These are phyloP conservation scores for Trichoderma breve DNA, from an alignment of 2,329 filamentous ascomycete genomes.

Conservation along the genomic window DNA sequence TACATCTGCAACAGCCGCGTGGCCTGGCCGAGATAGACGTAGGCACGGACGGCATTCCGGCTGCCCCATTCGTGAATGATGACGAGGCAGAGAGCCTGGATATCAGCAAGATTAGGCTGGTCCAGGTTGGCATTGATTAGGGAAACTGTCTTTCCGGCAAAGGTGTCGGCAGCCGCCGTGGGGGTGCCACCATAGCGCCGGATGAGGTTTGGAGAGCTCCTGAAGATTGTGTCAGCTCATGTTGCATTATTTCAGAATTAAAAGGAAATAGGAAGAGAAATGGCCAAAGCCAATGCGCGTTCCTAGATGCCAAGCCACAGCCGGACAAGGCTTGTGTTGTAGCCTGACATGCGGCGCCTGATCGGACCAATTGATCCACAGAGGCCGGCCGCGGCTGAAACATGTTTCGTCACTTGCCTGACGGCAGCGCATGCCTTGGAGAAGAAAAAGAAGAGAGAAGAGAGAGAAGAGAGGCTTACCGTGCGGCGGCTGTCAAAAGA, in stretches of 20 bases:
- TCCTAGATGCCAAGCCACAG: background rate
- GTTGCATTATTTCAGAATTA: background rate
- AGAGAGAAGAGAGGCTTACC: conserved; percentile 43
- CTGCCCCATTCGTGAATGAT: conserved; percentile 64
- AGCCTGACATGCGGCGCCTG: background rate
- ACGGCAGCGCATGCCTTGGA: conserved; percentile 15
- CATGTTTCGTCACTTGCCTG: background rate
- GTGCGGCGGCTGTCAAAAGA: conserved; percentile 55
- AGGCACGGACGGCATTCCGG: conserved; percentile 60
- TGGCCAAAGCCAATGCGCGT: background rate
- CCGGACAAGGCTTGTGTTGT: background rate
- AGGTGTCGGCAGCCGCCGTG: conserved; percentile 56
- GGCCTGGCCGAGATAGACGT: conserved; percentile 62
- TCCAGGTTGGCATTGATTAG: conserved; percentile 58
- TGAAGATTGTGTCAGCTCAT: conserved; percentile 28
- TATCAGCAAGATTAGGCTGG: conserved; percentile 58
- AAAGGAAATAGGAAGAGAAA: background rate
- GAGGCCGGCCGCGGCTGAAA: background rate
- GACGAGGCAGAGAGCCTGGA: conserved; percentile 59
- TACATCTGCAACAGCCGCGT: conserved; percentile 66
- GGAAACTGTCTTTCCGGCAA: conserved; percentile 56
- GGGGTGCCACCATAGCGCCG: conserved; percentile 59
- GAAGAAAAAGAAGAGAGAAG: conserved; percentile 23
- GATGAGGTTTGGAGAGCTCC: conserved; percentile 55
- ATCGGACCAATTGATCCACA: conserved; percentile 7